phyloP scores from a whole-genome alignment of 441 rosid genomes.

The Pelargonium fulgidum region DNA sequence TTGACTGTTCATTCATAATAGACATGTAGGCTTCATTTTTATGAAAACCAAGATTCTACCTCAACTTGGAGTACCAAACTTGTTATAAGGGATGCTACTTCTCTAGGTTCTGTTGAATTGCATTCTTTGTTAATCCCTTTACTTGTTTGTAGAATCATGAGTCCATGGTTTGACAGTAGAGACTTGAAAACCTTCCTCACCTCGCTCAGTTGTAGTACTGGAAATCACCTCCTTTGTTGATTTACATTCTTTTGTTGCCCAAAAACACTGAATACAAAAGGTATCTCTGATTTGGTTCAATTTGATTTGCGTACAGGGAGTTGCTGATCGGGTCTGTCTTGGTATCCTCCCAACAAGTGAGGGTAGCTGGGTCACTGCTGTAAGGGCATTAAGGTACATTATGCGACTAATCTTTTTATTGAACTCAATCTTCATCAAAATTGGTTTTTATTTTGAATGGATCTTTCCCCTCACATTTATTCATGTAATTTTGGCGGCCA shows the following conservation, averaged over 20 bases:
- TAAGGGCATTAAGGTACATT: slow-evolving; percentile 62
- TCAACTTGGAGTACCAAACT: no score
- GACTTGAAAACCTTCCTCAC: neutral
- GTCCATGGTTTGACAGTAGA: neutral
- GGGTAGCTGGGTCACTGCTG: slow-evolving; percentile 82
- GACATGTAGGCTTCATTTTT: neutral
- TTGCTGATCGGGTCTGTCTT: slow-evolving; percentile 85
- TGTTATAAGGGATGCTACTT: no score
- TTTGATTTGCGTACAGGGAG: slow-evolving; percentile 44
- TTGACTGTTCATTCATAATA: neutral
- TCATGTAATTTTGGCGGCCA: no score
- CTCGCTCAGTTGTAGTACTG: neutral
- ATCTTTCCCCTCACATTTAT: no score
- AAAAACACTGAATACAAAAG: slow-evolving; percentile 11
- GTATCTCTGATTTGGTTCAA: slow-evolving; percentile 5
- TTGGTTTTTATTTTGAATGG: no score
- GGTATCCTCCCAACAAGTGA: slow-evolving; percentile 92
- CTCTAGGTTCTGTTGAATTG: no score
- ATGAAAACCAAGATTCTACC: neutral
- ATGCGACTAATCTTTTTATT: no score
- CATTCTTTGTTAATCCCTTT: no score
- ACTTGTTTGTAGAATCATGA: neutral
- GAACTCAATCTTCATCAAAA: no score
- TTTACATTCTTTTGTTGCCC: slow-evolving; percentile 15
- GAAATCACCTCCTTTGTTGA: slow-evolving; percentile 10